Evolutionary conservation across 1,284 basidiomycete species (phyloP), one percentile per base, ranked within the genome.

Genomic region (Mixia osmundae): DNA sequence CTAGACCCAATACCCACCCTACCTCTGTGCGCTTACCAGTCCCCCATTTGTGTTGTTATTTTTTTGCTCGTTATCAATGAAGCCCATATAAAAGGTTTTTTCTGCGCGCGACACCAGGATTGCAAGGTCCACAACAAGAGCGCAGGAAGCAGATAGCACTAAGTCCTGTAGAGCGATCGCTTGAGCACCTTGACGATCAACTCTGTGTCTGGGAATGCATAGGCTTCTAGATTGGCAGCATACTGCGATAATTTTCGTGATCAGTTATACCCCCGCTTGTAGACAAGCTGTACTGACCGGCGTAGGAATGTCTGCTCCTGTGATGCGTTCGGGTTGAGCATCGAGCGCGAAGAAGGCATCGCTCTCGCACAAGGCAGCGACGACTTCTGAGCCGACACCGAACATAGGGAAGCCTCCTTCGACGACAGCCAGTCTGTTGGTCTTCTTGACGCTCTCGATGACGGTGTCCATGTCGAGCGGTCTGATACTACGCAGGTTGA

Each of bases 351-450:
- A 82, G 35, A 40, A 44, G 3, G 80, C 85, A 50, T 87, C 76
- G 51, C 79, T 83, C 67, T 97, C 89, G 45, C 87, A 53, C 41
- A 58, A 50, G 27, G 56, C 53, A 24, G 47, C 47, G 6, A 44
- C 41, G 32, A 99, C 91, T 62, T 99, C 91, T 50, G 80, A 85
- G 46, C 89, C 89, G 39, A 99, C 85, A 62, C 91, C 83, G 58
- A 95, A 97, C 33, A 71, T 75, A 32, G 91, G 91, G 80, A 94
- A 99, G 37, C 91, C 91, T 61, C 85, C 85, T 62, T 99, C 91
- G 41, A 87, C 85, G 38, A 79, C 82, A 42, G 97, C 66, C 43
- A 97, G 67, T 76, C 82, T 68, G 65, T 89, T 91, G 30, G 91
- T 99, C 69, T 97, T 97, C 69, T 94, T 95, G 51, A 97, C 79